A percentile compares a stretch with the other conserved stretches of the same genome.
These are phyloP conservation scores for Podila epicladia DNA, from an alignment of 192 early-diverging fungal species.

Conservation along the genomic window DNA sequence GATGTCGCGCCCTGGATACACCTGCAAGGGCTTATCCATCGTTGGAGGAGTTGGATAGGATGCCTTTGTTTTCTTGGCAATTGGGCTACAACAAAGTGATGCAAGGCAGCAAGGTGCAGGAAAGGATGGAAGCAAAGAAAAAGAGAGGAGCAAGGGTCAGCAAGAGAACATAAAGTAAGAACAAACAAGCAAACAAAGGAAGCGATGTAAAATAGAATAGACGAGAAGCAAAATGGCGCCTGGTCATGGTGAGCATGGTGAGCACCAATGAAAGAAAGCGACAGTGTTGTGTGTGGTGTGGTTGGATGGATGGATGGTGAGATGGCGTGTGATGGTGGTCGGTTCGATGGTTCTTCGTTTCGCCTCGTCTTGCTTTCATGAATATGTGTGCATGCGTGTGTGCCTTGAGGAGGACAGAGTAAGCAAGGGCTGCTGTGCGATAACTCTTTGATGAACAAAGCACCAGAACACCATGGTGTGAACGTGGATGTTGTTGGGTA, in stretches of 20 bases:
- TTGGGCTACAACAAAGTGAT: constrained; percentile 3
- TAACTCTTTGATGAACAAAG: too few species aligned
- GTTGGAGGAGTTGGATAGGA: too few species aligned
- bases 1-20: background rate
- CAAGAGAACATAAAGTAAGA: background rate
- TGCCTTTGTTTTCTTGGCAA: constrained; percentile 3
- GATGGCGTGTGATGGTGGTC: background rate
- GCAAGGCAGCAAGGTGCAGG: background rate
- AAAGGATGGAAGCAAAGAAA: background rate
- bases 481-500: background rate
- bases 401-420: too few species aligned
- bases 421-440: too few species aligned
- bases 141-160: background rate
- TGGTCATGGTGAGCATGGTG: background rate
- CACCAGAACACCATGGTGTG: too few species aligned
- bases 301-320: background rate
- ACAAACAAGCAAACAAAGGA: background rate
- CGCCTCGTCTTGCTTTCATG: too few species aligned
- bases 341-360: background rate
- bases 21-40: constrained; percentile 1
- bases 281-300: background rate
- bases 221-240: background rate
- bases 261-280: background rate
- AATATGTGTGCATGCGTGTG: too few species aligned
- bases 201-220: background rate